Evolutionary conservation across 352 stramenopile genomes (phyloP).

Genomic region (Pythium scleroteichum): DNA sequence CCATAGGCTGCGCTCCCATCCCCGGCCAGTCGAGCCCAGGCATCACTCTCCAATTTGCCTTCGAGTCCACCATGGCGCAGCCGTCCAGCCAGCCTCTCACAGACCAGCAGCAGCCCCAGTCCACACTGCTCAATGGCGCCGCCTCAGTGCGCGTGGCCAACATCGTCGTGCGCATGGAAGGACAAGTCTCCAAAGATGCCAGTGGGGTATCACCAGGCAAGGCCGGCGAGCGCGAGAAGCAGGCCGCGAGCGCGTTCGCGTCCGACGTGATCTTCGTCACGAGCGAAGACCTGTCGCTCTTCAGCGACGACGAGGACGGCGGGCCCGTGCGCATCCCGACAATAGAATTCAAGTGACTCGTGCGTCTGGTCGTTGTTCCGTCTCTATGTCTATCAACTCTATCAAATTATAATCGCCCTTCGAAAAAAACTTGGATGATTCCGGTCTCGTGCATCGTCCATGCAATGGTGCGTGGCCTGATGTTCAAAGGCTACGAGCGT

Average conservation of each 20-base stretch:
- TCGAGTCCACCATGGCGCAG: conserved; percentile 6
- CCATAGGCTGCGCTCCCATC: no score
- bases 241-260: conserved; percentile 3
- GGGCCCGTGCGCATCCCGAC: conserved; percentile 6
- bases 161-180: conserved; percentile 6
- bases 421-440: no score
- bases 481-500: no score
- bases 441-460: background rate
- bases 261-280: conserved; percentile 18
- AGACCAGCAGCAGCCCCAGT: background rate
- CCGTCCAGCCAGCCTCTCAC: background rate
- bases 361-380: no score
- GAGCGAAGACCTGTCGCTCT: conserved; percentile 13
- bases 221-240: conserved; percentile 1
- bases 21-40: background rate
- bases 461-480: no score
- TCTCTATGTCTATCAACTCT: no score
- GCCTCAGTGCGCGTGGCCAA: conserved; percentile 9
- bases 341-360: conserved; percentile 15
- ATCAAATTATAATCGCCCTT: conserved; percentile 16
- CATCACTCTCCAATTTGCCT: conserved; percentile 12
- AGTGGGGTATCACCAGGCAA: background rate
- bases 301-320: background rate
- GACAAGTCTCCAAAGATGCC: background rate
- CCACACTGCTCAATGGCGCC: background rate